Conservation (phyloP, 2,329 filamentous ascomycete genomes). For the Diplodia intermedia region DNA sequence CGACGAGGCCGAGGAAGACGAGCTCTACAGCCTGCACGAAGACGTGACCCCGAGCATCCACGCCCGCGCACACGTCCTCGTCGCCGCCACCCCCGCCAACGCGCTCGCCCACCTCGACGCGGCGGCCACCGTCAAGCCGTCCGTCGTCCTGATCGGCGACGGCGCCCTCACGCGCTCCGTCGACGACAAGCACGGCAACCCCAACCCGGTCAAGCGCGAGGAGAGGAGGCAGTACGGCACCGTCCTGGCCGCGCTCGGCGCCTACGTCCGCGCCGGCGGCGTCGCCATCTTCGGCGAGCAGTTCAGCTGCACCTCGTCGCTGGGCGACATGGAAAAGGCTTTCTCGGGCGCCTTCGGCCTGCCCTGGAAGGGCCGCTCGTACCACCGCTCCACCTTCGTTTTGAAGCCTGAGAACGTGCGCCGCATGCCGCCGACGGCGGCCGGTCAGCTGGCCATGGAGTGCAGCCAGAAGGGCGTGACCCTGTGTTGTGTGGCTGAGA, state of each 20-base stretch:
- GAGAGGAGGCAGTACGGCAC: neutral
- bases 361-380: neutral
- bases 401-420: neutral
- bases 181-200: no score
- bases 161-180: neutral
- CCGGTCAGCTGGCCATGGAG: neutral
- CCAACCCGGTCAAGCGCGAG: neutral
- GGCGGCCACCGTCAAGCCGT: neutral
- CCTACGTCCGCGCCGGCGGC: slow-evolving; percentile 1
- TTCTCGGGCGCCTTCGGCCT: neutral
- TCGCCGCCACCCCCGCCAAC: neutral
- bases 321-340: neutral
- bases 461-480: slow-evolving; percentile 4
- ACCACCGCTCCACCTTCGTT: slow-evolving; percentile 1
- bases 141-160: neutral
- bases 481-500: neutral
- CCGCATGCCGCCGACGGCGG: neutral
- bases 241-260: neutral
- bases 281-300: neutral
- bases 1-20: neutral
- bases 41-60: neutral
- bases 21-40: neutral
- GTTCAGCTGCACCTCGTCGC: neutral
- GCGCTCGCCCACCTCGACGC: neutral
- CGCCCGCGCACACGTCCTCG: neutral